Percentiles rank a stretch among this genome's conserved stretches.
These are phyloP conservation scores for Phoma sp. DNA, from an alignment of 2,329 filamentous ascomycete genomes.

Conservation along the genomic window DNA sequence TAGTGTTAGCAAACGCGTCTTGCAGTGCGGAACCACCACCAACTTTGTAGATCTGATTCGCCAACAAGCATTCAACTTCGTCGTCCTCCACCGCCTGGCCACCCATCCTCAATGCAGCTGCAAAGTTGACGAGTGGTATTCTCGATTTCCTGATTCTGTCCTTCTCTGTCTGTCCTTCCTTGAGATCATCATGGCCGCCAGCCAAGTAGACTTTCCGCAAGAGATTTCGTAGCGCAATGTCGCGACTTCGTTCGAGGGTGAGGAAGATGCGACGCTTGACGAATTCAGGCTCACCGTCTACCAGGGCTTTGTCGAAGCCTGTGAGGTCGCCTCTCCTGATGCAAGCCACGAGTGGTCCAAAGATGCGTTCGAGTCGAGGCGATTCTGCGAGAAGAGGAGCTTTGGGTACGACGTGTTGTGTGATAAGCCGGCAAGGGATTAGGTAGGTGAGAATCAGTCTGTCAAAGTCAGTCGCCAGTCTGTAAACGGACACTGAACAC, in stretches of 20 bases:
- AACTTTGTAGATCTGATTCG: conserved; percentile 99
- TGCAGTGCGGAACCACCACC: conserved; percentile 27
- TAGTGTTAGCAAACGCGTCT: conserved; percentile 23
- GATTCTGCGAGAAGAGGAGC: conserved; percentile 74
- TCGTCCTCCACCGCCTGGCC: conserved; percentile 76
- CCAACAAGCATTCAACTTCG: conserved; percentile 92
- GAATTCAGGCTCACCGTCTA: conserved; percentile 87
- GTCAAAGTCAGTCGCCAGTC: conserved; percentile 13
- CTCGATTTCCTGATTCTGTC: conserved; percentile 73
- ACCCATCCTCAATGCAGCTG: conserved; percentile 79
- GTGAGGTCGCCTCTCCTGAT: conserved; percentile 84
- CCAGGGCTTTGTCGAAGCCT: conserved; percentile 82
- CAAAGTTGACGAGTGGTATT: conserved; percentile 83
- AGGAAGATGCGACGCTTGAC: conserved; percentile 93
- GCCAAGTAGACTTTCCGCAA: conserved; percentile 89
- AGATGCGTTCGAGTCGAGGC: conserved; percentile 78
- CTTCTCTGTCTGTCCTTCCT: conserved; percentile 69
- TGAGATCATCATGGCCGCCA: conserved; percentile 77
- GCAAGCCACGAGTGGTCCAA: conserved; percentile 77
- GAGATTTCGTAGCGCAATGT: conserved; percentile 90
- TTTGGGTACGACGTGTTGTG: conserved; percentile 82
- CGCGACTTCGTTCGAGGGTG: conserved; percentile 88
- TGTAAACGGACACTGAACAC: conserved; percentile 36
- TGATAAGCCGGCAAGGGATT: conserved; percentile 91
- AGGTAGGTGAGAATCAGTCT: conserved; percentile 93